Base-by-base conservation (phyloP, 257 asterid genomes). In the Solanum bukasovii region DNA sequence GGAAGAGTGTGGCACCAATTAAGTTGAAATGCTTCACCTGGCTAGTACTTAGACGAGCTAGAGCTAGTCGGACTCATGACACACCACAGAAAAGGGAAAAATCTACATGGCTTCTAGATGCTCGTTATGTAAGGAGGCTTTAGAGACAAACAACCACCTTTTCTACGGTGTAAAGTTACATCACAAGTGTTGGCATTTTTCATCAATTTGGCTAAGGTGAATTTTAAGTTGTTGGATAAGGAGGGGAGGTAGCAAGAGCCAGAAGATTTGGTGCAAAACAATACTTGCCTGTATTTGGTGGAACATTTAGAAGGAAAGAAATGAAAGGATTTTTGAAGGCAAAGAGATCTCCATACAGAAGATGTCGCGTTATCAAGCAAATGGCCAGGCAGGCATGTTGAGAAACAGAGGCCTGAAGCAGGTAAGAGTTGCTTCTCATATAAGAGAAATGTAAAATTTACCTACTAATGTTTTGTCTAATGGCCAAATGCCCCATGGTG, bases 401-500 rank as follows among this genome's bases (percentile, higher is more conserved):
- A 25, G 73, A 25, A 67, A 25, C 35, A 67, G 73, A 67, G 73
- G 18, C 10, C 35, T 29, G 34, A 68, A 68, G 75, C 37, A 68
- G 75, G 37, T 27, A 68, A 13, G 16, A 25, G 74, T 1, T 67
- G 74, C 74, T 67, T 67, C 18, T 27, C 9, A 67, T 27, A 67
- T 67, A 67, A 67, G 20, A 67, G 74, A 67, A 67, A 14, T 90
- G 46, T 91, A 89, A 70, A 92, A 88, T 89, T 77, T 91, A 10
- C 92, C 94, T 5, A 91, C 93, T 42, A 93, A 92, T 90, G 13
- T 93, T 90, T 61, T 86, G 29, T 92, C 94, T 16, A 90, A 93
- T 75, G 94, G 93, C 13, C 95, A 93, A 88, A 91, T 93, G 94
- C 90, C 89, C 29, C 92, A 89, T 5, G 94, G 93, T 49, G 92